Evolutionary conservation across 1,284 basidiomycete species (phyloP).

Genomic region (Sporisorium exsertum): DNA sequence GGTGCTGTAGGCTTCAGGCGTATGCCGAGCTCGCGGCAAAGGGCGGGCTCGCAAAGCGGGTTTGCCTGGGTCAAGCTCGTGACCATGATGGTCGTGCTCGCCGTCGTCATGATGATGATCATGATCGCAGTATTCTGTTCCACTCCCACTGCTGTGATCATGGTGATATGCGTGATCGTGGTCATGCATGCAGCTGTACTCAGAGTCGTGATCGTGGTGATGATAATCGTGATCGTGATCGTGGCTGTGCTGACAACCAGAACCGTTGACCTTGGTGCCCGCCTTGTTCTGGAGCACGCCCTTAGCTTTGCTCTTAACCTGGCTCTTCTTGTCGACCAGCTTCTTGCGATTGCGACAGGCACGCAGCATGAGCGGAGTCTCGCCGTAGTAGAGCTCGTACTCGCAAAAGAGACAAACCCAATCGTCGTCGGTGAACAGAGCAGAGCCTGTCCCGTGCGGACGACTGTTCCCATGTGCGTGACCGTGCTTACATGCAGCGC

Average conservation of each 20-base stretch:
- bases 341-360: slow-evolving; percentile 65
- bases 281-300: slow-evolving; percentile 29
- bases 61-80: background rate
- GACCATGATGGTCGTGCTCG: background rate
- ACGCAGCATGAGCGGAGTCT: slow-evolving; percentile 56
- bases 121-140: slow-evolving; percentile 9
- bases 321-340: slow-evolving; percentile 61
- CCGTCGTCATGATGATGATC: slow-evolving; percentile 1
- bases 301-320: slow-evolving; percentile 59
- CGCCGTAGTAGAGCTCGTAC: slow-evolving; percentile 69
- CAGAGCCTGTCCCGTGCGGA: slow-evolving; percentile 28
- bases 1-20: background rate
- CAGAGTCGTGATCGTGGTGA: slow-evolving; percentile 12
- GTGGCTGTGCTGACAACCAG: slow-evolving; percentile 14
- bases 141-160: slow-evolving; percentile 18
- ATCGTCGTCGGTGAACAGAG: slow-evolving; percentile 47
- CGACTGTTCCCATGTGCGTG: slow-evolving; percentile 12
- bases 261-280: background rate
- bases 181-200: slow-evolving; percentile 5
- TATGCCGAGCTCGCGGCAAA: background rate
- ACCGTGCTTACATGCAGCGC: slow-evolving; percentile 20
- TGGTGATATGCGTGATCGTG: slow-evolving; percentile 18
- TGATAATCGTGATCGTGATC: slow-evolving; percentile 15
- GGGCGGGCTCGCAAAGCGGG: background rate
- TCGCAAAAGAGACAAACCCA: slow-evolving; percentile 70